phyloP scores from a whole-genome alignment of 306 rosid genomes.

The Prosopis cineraria region DNA sequence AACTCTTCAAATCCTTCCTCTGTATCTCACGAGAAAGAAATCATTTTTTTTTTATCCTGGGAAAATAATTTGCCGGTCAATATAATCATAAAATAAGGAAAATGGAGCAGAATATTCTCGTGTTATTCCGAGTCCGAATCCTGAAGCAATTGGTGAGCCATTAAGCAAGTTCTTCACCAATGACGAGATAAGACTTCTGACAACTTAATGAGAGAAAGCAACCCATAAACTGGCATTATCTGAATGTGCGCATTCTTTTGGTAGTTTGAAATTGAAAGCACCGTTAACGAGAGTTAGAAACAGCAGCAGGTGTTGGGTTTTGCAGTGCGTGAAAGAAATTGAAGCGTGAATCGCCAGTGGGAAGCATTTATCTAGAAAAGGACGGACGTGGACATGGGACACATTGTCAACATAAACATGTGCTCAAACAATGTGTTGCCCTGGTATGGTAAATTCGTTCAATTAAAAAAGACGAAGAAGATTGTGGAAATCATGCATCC shows the following conservation, averaged over 20 bases:
- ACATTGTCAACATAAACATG: constrained; percentile 27
- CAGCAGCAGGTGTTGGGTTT: constrained; percentile 29
- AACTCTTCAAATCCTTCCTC: constrained; percentile 24
- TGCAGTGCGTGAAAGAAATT: constrained; percentile 11
- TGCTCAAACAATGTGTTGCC: constrained; percentile 7
- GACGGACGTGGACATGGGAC: constrained; percentile 19
- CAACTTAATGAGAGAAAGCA: background rate
- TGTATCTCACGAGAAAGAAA: constrained; percentile 30
- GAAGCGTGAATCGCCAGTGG: constrained; percentile 36
- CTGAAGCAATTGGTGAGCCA: constrained; percentile 11
- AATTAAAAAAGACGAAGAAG: background rate
- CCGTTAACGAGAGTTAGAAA: constrained; percentile 29
- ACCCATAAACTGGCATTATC: background rate
- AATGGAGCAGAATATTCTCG: background rate
- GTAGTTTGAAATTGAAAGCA: constrained; percentile 11
- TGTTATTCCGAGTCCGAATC: background rate
- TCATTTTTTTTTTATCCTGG: background rate
- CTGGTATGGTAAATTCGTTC: constrained; percentile 5
- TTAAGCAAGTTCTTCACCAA: background rate
- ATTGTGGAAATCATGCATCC: background rate
- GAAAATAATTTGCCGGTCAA: constrained; percentile 12
- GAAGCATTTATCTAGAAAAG: constrained; percentile 25
- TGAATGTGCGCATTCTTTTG: constrained; percentile 25
- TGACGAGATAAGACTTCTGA: background rate
- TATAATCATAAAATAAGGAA: background rate